These are phyloP conservation scores for Lentinula detonsa DNA, from an alignment of 768 basidiomycete species.

Conservation along the genomic window DNA sequence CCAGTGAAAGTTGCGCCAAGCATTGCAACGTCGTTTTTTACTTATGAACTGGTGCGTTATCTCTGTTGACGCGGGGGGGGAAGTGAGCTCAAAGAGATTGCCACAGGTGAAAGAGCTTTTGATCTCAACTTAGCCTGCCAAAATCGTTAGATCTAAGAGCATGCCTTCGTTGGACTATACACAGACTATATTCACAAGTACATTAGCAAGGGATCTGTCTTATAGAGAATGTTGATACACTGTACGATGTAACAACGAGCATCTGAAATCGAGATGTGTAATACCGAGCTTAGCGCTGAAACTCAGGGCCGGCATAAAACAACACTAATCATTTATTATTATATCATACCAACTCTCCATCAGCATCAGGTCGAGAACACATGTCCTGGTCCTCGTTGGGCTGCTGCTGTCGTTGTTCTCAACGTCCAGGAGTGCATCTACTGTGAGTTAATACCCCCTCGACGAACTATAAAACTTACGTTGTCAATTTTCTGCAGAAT, in stretches of 20 bases:
- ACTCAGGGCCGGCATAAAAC: not conserved
- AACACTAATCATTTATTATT: not conserved
- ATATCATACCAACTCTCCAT: conserved; percentile 3
- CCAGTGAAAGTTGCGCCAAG: conserved; percentile 88
- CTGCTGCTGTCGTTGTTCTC: not conserved
- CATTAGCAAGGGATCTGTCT: not conserved
- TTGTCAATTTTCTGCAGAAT: not conserved
- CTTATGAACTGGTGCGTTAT: conserved; percentile 57
- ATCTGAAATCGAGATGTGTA: too few species aligned
- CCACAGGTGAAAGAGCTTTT: conserved; percentile 32
- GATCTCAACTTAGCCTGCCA: conserved; percentile 13
- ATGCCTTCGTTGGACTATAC: not conserved
- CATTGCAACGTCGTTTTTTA: conserved; percentile 83
- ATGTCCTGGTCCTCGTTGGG: conserved; percentile 4
- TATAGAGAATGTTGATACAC: not conserved
- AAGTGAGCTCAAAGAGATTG: not conserved
- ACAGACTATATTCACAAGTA: not conserved
- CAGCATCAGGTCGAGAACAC: conserved; percentile 4
- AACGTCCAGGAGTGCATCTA: conserved; percentile 7
- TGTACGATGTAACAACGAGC: not conserved
- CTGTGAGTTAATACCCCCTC: conserved; percentile 4
- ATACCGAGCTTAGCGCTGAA: not conserved
- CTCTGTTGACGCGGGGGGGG: not conserved
- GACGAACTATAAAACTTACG: not conserved
- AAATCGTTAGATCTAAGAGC: not conserved